These are phyloP conservation scores for Jasminum sambac DNA, from an alignment of 257 asterid genomes.

Conservation along the genomic window DNA sequence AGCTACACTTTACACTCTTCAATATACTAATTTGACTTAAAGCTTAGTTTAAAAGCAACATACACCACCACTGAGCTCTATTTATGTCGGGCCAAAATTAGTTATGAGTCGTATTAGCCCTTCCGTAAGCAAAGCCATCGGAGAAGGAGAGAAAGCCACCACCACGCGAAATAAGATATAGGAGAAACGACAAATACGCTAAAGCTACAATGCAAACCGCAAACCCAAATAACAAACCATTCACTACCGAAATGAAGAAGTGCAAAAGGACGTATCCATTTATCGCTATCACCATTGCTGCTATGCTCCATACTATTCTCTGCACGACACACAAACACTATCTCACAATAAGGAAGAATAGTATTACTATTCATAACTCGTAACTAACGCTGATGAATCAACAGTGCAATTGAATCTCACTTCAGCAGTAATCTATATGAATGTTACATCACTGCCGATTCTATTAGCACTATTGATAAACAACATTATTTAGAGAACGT, in stretches of 20 bases:
- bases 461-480: too few species aligned
- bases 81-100: background rate
- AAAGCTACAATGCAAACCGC: slow-evolving; percentile 41
- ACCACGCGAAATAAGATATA: slow-evolving; percentile 52
- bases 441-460: too few species aligned
- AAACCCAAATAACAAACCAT: slow-evolving; percentile 45
- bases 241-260: slow-evolving; percentile 60
- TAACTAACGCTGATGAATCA: too few species aligned
- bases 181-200: slow-evolving; percentile 49
- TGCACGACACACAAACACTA: slow-evolving; percentile 24
- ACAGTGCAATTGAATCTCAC: too few species aligned
- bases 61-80: too few species aligned
- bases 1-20: too few species aligned
- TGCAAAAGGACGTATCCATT: slow-evolving; percentile 71
- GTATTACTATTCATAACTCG: background rate
- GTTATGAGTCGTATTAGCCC: slow-evolving; percentile 27
- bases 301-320: slow-evolving; percentile 64
- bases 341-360: background rate
- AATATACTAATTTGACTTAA: too few species aligned
- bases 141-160: slow-evolving; percentile 23
- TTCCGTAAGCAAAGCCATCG: slow-evolving; percentile 43
- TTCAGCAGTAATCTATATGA: too few species aligned
- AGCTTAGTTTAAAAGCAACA: too few species aligned
- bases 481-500: background rate
- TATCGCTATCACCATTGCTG: slow-evolving; percentile 56